Evolutionary conservation across 306 rosid genomes (phyloP).

Genomic region (Styphnolobium japonicum): DNA sequence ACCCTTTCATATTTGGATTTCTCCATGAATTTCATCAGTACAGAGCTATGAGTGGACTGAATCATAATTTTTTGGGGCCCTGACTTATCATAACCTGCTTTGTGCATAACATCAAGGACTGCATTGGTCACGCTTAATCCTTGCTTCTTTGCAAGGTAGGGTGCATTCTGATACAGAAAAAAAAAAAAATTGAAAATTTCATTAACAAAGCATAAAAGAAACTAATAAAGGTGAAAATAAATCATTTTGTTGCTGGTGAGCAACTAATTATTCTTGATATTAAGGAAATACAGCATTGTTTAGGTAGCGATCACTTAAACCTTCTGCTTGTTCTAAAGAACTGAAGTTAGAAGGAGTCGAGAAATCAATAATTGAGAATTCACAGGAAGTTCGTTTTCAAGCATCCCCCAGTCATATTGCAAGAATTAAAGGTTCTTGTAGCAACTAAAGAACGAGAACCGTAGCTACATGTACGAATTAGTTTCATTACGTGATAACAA

Average conservation of each 20-base stretch:
- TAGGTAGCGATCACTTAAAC: background rate
- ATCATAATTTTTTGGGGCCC: conserved; percentile 53
- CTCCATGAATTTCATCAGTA: conserved; percentile 52
- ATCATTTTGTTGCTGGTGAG: background rate
- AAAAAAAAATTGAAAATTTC: background rate
- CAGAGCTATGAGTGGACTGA: conserved; percentile 71
- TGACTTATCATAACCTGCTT: conserved; percentile 57
- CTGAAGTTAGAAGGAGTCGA: background rate
- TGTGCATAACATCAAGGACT: conserved; percentile 48
- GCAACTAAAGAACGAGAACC: background rate
- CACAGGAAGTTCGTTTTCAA: background rate
- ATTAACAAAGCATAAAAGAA: background rate
- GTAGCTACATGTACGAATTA: background rate
- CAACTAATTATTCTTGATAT: background rate
- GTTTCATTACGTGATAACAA: background rate
- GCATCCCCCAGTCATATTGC: background rate
- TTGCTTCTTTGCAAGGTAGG: conserved; percentile 56
- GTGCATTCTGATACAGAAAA: conserved; percentile 60
- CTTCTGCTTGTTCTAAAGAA: background rate
- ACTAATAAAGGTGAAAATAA: background rate
- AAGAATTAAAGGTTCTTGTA: background rate
- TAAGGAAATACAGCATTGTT: background rate
- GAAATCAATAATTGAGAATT: background rate
- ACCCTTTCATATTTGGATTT: conserved; percentile 59
- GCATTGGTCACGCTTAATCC: conserved; percentile 44